Evolutionary conservation across 306 rosid genomes (phyloP).

Genomic region (Begonia masoniana): DNA sequence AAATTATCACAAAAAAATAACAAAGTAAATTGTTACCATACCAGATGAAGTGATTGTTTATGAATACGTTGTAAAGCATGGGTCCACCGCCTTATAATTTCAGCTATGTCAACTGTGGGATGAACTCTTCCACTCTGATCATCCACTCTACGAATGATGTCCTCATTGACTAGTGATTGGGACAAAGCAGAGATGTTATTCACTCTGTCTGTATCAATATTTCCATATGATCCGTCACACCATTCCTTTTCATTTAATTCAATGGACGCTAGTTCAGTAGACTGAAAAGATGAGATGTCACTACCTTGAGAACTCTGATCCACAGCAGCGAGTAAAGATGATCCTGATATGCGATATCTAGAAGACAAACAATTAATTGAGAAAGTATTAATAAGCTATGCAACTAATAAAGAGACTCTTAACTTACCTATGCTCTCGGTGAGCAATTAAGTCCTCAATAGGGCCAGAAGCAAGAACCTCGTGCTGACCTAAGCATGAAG

Average conservation of each 20-base stretch:
- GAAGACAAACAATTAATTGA: constrained; percentile 13
- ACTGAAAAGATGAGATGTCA: constrained; percentile 46
- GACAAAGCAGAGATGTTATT: constrained; percentile 21
- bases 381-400: constrained; percentile 1
- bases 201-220: constrained; percentile 18
- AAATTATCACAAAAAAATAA: no score
- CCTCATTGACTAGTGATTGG: constrained; percentile 30
- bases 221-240: constrained; percentile 39
- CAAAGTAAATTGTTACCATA: constrained; percentile 10
- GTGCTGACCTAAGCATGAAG: constrained; percentile 50
- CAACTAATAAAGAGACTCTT: constrained; percentile 7
- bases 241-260: constrained; percentile 52
- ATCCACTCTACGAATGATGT: constrained; percentile 48
- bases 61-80: constrained; percentile 99
- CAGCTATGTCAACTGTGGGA: constrained; percentile 86
- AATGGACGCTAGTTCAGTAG: constrained; percentile 29
- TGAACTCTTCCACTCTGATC: constrained; percentile 74
- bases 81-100: constrained; percentile 96
- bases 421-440: constrained; percentile 78
- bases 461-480: constrained; percentile 97
- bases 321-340: constrained; percentile 98
- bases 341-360: constrained; percentile 98
- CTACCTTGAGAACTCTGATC: constrained; percentile 86
- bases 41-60: constrained; percentile 95
- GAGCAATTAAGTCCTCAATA: constrained; percentile 86